These are phyloP conservation scores for Magnaporthiopsis poae DNA, from an alignment of 2,329 filamentous ascomycete genomes.

Conservation along the genomic window DNA sequence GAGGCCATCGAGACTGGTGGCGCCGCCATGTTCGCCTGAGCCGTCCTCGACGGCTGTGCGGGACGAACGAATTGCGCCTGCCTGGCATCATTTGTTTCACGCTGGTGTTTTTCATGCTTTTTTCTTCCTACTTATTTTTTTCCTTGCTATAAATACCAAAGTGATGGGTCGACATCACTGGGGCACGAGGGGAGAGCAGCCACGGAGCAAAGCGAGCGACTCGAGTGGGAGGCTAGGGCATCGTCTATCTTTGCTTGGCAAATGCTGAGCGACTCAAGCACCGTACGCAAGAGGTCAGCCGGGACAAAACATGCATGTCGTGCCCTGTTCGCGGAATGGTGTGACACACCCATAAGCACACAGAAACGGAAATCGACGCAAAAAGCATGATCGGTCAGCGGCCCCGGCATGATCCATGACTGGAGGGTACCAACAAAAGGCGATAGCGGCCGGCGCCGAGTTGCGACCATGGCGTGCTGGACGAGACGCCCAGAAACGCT, in stretches of 20 bases:
- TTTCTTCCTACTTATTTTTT: neutral
- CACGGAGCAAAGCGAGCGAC: neutral
- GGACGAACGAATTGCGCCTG: neutral
- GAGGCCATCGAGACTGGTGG: constrained; percentile 92
- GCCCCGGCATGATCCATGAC: neutral
- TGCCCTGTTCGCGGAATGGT: neutral
- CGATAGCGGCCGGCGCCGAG: neutral
- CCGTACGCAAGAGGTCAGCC: neutral
- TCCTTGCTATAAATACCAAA: neutral
- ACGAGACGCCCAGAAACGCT: no score
- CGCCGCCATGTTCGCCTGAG: constrained; percentile 48
- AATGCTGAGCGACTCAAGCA: neutral
- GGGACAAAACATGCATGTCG: neutral
- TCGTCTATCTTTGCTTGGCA: neutral
- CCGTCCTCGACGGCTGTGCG: neutral
- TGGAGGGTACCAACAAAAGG: neutral
- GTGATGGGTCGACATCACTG: neutral
- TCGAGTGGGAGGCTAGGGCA: neutral
- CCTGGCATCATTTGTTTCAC: neutral
- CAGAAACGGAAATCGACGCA: neutral
- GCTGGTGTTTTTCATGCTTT: neutral
- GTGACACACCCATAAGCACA: neutral
- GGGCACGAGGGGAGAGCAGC: neutral
- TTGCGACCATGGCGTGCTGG: neutral
- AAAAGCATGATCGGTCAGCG: neutral